These are phyloP conservation scores for Lantana camara DNA, from an alignment of 257 asterid genomes.

Conservation along the genomic window DNA sequence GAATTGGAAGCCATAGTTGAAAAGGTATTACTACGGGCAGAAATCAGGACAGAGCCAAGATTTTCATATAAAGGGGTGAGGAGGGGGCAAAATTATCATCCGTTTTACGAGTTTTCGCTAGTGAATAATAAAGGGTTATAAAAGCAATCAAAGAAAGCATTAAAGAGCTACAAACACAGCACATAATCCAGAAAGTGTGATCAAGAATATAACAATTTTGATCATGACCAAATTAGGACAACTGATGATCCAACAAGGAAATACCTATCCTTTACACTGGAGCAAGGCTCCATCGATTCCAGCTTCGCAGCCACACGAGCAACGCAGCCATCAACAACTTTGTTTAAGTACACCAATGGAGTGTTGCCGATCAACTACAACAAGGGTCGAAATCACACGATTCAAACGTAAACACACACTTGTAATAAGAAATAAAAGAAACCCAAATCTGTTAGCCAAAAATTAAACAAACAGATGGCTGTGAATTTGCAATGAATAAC, in stretches of 20 bases:
- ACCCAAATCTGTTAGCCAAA: no score
- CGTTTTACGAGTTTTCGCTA: no score
- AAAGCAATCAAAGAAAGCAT: no score
- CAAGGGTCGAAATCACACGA: conserved; percentile 13
- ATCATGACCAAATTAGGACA: background rate
- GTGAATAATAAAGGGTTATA: no score
- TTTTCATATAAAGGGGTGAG: no score
- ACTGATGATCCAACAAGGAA: no score
- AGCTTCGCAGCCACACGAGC: conserved; percentile 96
- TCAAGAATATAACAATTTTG: background rate
- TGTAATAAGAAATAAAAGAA: background rate
- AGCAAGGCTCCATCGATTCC: conserved; percentile 97
- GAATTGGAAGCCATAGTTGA: background rate
- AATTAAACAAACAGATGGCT: no score
- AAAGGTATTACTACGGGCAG: no score
- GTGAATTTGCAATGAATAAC: conserved; percentile 47
- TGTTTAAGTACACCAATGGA: conserved; percentile 97
- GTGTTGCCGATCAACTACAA: conserved; percentile 90
- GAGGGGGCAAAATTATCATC: no score
- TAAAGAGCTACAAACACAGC: no score
- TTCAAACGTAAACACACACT: background rate
- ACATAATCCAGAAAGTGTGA: no score
- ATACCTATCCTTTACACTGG: conserved; percentile 98
- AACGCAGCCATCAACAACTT: conserved; percentile 85
- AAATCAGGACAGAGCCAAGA: background rate